phyloP scores from a whole-genome alignment of 2,329 filamentous ascomycete species.

The Thermothelomyces thermophilus region DNA sequence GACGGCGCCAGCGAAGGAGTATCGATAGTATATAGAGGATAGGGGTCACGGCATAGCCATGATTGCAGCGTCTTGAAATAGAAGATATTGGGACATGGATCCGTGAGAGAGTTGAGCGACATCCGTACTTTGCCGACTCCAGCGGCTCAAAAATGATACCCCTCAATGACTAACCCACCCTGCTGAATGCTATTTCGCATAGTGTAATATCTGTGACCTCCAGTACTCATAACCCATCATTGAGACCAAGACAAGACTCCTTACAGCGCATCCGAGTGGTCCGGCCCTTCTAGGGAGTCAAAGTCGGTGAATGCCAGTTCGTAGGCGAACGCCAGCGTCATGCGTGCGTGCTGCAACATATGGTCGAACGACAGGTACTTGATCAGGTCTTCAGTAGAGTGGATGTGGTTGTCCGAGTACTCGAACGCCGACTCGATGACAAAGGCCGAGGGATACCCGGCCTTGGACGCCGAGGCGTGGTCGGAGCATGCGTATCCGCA shows the following conservation, averaged over 20 bases:
- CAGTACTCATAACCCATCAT: slow-evolving; percentile 5
- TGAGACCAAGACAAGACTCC: too few species aligned
- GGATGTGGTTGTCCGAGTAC: slow-evolving; percentile 62
- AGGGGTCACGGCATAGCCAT: background rate
- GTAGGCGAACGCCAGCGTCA: slow-evolving; percentile 42
- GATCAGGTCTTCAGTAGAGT: slow-evolving; percentile 65
- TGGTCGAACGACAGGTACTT: slow-evolving; percentile 61
- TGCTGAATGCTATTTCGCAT: too few species aligned
- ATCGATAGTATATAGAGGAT: slow-evolving; percentile 8
- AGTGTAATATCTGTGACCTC: background rate
- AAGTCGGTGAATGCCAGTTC: slow-evolving; percentile 38
- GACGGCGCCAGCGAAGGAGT: background rate
- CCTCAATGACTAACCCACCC: too few species aligned
- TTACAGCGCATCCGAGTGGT: slow-evolving; percentile 16
- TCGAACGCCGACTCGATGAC: slow-evolving; percentile 57
- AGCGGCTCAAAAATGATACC: too few species aligned
- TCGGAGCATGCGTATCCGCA: slow-evolving; percentile 60
- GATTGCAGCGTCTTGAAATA: slow-evolving; percentile 2
- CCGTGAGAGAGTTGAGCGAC: too few species aligned
- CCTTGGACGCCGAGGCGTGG: slow-evolving; percentile 59
- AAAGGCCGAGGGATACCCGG: slow-evolving; percentile 59
- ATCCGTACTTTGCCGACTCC: too few species aligned
- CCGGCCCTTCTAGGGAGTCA: slow-evolving; percentile 25
- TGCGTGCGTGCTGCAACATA: slow-evolving; percentile 56
- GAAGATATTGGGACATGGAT: background rate